Conservation (phyloP, 768 basidiomycete genomes). For the Agrocybe praecox region DNA sequence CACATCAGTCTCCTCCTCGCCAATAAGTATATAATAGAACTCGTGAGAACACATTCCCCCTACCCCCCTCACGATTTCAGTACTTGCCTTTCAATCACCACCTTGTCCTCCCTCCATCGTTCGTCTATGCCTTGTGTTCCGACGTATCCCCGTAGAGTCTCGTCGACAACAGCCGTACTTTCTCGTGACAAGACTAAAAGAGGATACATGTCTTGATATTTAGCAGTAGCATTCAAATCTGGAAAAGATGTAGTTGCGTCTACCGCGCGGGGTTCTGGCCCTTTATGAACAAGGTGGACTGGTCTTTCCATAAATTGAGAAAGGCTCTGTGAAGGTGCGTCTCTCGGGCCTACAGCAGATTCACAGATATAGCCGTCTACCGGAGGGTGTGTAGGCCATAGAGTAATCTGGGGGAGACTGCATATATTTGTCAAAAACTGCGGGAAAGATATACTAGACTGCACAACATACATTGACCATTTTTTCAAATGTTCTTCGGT, state of each 20-base stretch:
- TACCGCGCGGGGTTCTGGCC: slow-evolving; percentile 52
- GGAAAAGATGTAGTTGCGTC: slow-evolving; percentile 58
- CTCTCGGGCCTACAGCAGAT: slow-evolving; percentile 31
- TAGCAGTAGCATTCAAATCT: slow-evolving; percentile 52
- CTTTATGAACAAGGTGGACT: slow-evolving; percentile 71
- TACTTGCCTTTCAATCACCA: slow-evolving; percentile 62
- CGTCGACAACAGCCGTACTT: slow-evolving; percentile 55
- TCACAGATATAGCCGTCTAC: slow-evolving; percentile 72
- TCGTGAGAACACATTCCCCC: not conserved
- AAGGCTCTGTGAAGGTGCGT: slow-evolving; percentile 54
- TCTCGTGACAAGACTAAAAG: slow-evolving; percentile 70
- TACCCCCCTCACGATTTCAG: not conserved
- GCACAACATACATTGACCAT: slow-evolving; percentile 58
- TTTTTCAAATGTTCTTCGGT: slow-evolving; percentile 42
- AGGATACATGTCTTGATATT: slow-evolving; percentile 76
- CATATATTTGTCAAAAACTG: not conserved
- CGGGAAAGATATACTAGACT: not conserved
- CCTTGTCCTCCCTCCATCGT: slow-evolving; percentile 50
- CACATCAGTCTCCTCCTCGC: not conserved
- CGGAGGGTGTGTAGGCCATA: slow-evolving; percentile 45
- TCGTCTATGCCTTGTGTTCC: slow-evolving; percentile 51
- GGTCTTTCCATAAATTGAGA: slow-evolving; percentile 62
- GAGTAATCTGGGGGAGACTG: slow-evolving; percentile 55
- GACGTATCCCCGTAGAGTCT: slow-evolving; percentile 45
- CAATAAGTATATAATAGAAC: not conserved